Evolutionary conservation across 2,329 filamentous ascomycete genomes (phyloP).

Genomic region (Arachnomyces sp.): DNA sequence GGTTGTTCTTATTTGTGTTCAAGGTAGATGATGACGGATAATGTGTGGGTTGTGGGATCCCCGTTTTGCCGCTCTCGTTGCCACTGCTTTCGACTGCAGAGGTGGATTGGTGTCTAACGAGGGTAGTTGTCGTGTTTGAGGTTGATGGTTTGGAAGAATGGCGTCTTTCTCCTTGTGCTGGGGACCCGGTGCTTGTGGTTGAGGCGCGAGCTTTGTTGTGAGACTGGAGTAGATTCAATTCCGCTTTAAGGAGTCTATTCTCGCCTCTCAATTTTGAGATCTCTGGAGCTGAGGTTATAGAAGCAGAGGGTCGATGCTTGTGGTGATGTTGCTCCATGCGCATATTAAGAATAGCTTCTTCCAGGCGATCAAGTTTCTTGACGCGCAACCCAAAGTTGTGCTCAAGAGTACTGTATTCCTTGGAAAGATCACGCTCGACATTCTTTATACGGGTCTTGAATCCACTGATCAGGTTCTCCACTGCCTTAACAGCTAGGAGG

Average conservation of each 20-base stretch:
- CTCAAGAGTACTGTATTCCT: conserved; percentile 82
- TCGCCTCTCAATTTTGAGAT: conserved; percentile 51
- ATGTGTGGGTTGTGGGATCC: conserved; percentile 26
- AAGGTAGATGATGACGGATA: conserved; percentile 25
- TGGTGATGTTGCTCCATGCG: conserved; percentile 27
- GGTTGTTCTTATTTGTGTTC: conserved; percentile 15
- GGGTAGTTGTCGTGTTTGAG: conserved; percentile 33
- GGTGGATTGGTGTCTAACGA: conserved; percentile 48
- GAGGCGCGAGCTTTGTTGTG: conserved; percentile 50
- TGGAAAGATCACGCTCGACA: conserved; percentile 83
- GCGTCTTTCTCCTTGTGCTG: conserved; percentile 26
- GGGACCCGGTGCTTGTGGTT: conserved; percentile 17
- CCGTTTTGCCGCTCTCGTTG: conserved; percentile 21
- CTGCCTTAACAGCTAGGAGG: conserved; percentile 72
- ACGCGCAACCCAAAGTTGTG: conserved; percentile 67
- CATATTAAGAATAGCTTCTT: conserved; percentile 64
- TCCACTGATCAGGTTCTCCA: conserved; percentile 68
- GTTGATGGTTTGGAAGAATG: conserved; percentile 15
- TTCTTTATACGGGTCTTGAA: conserved; percentile 73
- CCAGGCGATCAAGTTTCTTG: conserved; percentile 80
- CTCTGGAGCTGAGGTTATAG: conserved; percentile 40
- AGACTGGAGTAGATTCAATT: conserved; percentile 60
- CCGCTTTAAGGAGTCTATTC: conserved; percentile 52
- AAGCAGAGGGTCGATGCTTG: conserved; percentile 21
- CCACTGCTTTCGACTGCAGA: conserved; percentile 39